Evolutionary conservation across 2,329 filamentous ascomycete genomes (phyloP), one percentile per base, ranked within the genome.

Genomic region (Aspergillus puulaauensis): DNA sequence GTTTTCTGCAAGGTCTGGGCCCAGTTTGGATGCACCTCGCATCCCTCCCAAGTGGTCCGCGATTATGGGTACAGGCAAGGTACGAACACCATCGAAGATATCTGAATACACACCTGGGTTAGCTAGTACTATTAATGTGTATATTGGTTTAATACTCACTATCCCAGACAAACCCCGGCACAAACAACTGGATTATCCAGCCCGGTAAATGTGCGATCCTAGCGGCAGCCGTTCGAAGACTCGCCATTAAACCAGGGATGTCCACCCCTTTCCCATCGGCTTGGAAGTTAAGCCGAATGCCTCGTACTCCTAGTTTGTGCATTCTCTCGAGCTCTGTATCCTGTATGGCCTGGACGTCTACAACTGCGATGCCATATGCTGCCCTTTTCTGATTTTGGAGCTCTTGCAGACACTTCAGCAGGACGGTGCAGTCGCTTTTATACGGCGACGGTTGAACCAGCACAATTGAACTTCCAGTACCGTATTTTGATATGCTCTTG

Each of bases 141-240:
- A 35, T 7, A 35, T 11, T n/a, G n/a, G n/a, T n/a, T n/a, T n/a
- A n/a, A 6, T 12, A 46, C 52, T 31, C 19, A 55, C 53, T 9
- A 23, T 49, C 45, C 44, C 53, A 55, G 31, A 45, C 45, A 15
- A 19, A 35, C 8, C 44, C 53, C 17, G 53, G 44, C 39, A 55
- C 45, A 21, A 49, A 55, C 43, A 55, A n/a, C 37, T 49, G 53
- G 6, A 55, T 55, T 45, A 41, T 47, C 53, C 53, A 55, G 19
- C 44, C 45, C 11, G 35, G 45, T 11, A 55, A 41, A 19, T 35
- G 12, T 14, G 24, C 33, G 15, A 50, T 55, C 11, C 53, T 45
- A 6, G 40, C 53, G 6, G 45, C 53, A n/a, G 37, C 37, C 17
- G n/a, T 33, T 2, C 24, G 8, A 11, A 54, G 6, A 4, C 27